Percentiles rank a stretch among this genome's conserved stretches.
These are phyloP conservation scores for Acanthamoeba pearcei DNA, from an alignment of 208 protist species.

Conservation along the genomic window DNA sequence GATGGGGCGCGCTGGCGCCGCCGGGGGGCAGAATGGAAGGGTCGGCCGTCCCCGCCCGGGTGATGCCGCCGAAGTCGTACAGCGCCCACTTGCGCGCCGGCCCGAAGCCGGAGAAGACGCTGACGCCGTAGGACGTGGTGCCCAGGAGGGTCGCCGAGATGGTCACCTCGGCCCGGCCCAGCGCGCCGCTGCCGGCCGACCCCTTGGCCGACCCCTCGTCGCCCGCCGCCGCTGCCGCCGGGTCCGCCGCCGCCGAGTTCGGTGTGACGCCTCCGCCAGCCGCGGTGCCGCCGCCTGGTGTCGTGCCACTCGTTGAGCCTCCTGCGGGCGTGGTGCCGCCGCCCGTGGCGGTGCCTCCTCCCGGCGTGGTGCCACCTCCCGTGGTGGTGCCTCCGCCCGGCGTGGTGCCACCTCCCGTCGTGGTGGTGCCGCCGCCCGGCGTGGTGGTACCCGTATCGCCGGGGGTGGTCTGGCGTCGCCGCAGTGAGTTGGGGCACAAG, in stretches of 20 bases:
- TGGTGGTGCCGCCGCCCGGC: too few species aligned
- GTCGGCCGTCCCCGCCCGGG: neutral
- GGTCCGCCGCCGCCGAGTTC: too few species aligned
- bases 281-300: too few species aligned
- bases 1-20: neutral
- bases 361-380: neutral
- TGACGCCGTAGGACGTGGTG: conserved; percentile 36
- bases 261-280: too few species aligned
- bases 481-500: too few species aligned
- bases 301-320: neutral
- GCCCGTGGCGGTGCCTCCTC: too few species aligned
- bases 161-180: conserved; percentile 15
- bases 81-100: neutral
- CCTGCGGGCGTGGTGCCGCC: neutral
- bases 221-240: neutral
- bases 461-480: too few species aligned
- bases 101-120: conserved; percentile 44
- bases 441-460: too few species aligned
- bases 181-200: conserved; percentile 2
- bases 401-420: neutral
- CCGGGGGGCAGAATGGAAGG: neutral
- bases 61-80: neutral
- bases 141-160: neutral
- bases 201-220: neutral
- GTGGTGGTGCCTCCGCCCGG: too few species aligned